These are phyloP conservation scores for Rosa lucieae DNA, from an alignment of 306 rosid species.

Conservation along the genomic window DNA sequence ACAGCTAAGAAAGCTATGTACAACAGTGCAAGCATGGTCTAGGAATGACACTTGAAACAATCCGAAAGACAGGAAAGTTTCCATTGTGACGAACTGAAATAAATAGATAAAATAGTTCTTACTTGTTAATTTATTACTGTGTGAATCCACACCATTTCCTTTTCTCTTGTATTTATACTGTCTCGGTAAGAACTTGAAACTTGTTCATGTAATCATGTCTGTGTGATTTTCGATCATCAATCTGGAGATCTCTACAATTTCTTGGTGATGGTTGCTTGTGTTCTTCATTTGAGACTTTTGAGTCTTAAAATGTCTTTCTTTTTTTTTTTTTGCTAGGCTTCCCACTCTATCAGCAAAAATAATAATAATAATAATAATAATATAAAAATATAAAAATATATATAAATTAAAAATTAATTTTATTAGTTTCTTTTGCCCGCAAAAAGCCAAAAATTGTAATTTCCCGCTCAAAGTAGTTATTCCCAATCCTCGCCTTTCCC, in stretches of 20 bases:
- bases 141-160: neutral
- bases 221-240: neutral
- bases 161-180: neutral
- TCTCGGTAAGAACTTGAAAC: neutral
- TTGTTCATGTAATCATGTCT: neutral
- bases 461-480: too few species aligned
- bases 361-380: too few species aligned
- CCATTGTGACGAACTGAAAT: neutral
- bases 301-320: neutral
- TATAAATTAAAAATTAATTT: too few species aligned
- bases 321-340: too few species aligned
- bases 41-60: neutral
- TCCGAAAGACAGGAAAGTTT: neutral
- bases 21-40: neutral
- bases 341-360: too few species aligned
- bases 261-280: neutral
- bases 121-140: neutral
- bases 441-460: too few species aligned
- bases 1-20: neutral
- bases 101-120: neutral
- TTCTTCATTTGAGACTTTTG: neutral
- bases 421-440: too few species aligned
- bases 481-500: too few species aligned
- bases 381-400: too few species aligned
- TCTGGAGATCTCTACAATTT: neutral